These are phyloP conservation scores for Pyrenophora graminea DNA, from an alignment of 2,329 filamentous ascomycete genomes.

Conservation along the genomic window DNA sequence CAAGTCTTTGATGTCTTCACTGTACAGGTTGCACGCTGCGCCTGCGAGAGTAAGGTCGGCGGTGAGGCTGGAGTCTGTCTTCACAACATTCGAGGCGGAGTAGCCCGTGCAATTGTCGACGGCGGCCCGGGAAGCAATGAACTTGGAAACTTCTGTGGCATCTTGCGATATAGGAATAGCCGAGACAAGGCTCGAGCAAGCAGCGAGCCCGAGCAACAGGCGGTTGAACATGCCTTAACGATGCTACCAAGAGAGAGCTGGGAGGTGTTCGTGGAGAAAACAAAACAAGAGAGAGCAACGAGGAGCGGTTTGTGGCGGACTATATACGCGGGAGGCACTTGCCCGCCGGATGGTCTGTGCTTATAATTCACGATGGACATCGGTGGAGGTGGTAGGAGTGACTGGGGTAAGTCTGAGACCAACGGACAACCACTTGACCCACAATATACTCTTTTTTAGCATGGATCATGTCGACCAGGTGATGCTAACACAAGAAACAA, in stretches of 20 bases:
- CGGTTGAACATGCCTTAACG: constrained; percentile 23
- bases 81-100: constrained; percentile 46
- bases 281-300: neutral
- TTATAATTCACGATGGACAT: neutral
- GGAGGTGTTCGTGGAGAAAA: constrained; percentile 1
- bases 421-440: constrained; percentile 15
- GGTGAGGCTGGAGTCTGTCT: constrained; percentile 61
- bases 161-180: constrained; percentile 5
- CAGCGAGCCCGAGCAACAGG: constrained; percentile 22
- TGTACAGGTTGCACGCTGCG: constrained; percentile 64
- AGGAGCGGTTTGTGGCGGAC: neutral
- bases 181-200: constrained; percentile 18
- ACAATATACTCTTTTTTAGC: constrained; percentile 5
- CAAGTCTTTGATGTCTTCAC: constrained; percentile 60
- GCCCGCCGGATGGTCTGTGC: constrained; percentile 1
- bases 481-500: constrained; percentile 3
- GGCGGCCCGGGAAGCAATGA: too few relatives aligned
- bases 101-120: neutral
- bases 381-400: neutral
- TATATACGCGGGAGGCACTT: constrained; percentile 11
- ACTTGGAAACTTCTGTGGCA: too few relatives aligned
- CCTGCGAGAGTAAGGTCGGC: constrained; percentile 74
- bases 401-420: constrained; percentile 10
- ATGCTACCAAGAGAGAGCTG: constrained; percentile 2
- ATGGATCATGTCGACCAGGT: constrained; percentile 3